Percentiles rank a stretch among this genome's conserved stretches.
Evolutionary conservation across 306 rosid genomes (phyloP).

Genomic region (Ziziphus jujuba): DNA sequence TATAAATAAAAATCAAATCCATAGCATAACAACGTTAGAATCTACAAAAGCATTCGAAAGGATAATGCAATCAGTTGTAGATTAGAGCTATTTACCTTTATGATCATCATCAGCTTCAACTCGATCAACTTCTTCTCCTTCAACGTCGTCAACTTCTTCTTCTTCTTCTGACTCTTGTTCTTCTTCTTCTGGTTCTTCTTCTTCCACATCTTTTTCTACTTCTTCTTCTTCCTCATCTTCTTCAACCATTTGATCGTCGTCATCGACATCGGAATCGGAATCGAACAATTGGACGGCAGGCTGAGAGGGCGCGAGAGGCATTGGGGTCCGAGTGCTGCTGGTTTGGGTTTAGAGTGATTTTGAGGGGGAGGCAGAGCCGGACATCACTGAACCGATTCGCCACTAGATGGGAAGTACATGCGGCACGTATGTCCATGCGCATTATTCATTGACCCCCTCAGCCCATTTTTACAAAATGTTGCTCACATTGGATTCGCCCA

Average conservation of each 20-base stretch:
- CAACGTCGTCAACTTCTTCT: not conserved
- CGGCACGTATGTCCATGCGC: no score
- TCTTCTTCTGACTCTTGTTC: not conserved
- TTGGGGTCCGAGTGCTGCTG: no score
- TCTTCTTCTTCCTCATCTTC: not conserved
- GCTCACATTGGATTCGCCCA: no score
- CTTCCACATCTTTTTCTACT: not conserved
- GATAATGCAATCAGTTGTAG: not conserved
- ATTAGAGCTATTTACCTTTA: not conserved
- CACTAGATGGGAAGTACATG: no score
- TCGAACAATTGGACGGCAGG: no score
- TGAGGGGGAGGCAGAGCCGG: no score
- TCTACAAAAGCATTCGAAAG: not conserved
- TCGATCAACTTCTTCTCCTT: not conserved
- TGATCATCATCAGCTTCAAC: constrained; percentile 2
- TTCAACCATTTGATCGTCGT: not conserved
- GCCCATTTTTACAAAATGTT: no score
- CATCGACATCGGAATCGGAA: not conserved
- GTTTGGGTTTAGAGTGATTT: no score
- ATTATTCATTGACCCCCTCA: no score
- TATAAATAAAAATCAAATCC: not conserved
- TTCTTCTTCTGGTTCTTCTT: not conserved
- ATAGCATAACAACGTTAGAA: not conserved
- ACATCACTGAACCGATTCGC: no score
- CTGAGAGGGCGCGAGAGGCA: no score